Percentiles rank a stretch among this genome's conserved stretches.
These are phyloP conservation scores for Tephrocybe rancida DNA, from an alignment of 768 basidiomycete species.

Conservation along the genomic window DNA sequence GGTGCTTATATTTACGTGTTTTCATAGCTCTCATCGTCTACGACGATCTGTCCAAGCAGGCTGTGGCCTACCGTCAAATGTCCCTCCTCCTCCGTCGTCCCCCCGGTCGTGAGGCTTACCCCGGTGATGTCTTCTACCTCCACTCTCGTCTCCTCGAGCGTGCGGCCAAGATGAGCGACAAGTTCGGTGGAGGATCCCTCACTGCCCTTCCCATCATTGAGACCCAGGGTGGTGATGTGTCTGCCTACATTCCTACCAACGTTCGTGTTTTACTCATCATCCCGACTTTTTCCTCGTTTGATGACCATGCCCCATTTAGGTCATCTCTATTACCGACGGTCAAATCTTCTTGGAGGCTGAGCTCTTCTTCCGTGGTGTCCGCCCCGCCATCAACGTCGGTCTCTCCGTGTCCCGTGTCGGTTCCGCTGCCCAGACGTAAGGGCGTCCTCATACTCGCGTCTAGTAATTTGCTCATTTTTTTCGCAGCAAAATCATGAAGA, in stretches of 20 bases:
- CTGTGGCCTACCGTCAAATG: slow-evolving; percentile 99
- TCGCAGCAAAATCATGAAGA: slow-evolving; percentile 96
- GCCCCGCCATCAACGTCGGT: slow-evolving; percentile 99
- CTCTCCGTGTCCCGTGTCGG: slow-evolving; percentile 99
- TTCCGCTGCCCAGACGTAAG: slow-evolving; percentile 98
- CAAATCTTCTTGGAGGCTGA: slow-evolving; percentile 99
- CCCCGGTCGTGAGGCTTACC: slow-evolving; percentile 99
- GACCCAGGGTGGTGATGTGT: slow-evolving; percentile 99
- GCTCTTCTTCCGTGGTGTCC: slow-evolving; percentile 99
- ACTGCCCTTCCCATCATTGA: slow-evolving; percentile 99
- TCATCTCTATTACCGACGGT: slow-evolving; percentile 99
- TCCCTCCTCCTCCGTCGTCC: slow-evolving; percentile 99
- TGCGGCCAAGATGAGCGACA: slow-evolving; percentile 99
- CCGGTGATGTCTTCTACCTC: slow-evolving; percentile 99
- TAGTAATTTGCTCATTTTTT: slow-evolving; percentile 1
- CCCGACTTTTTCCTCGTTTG: slow-evolving; percentile 1
- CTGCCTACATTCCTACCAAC: slow-evolving; percentile 97
- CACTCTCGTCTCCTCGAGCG: slow-evolving; percentile 99
- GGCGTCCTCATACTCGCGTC: slow-evolving; percentile 8
- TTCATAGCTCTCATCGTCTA: slow-evolving; percentile 91
- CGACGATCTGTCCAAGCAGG: slow-evolving; percentile 99
- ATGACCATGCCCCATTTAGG: slow-evolving; percentile 46
- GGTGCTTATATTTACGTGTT: slow-evolving; percentile 11
- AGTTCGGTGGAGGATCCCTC: slow-evolving; percentile 97
- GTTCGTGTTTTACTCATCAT: slow-evolving; percentile 39